Base-by-base conservation (phyloP, 331 rosid genomes). In the Malus hybrid region DNA sequence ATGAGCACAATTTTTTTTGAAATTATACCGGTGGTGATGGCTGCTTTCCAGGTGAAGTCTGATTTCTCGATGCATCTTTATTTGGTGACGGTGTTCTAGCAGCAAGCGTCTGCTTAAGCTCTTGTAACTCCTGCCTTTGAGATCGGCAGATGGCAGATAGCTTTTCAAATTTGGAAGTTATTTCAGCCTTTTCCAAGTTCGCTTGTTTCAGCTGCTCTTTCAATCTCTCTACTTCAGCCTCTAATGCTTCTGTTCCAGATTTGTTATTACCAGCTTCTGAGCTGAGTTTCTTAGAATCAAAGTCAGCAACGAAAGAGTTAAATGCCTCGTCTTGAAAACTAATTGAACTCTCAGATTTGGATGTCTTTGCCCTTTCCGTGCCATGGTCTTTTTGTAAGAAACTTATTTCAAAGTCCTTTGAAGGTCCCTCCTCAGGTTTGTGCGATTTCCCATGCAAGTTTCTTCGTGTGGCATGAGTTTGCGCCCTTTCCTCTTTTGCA, bases 61-160 rank as follows among this genome's bases (percentile, higher is more conserved):
- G 87, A 76, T 78, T 80, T 81, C 80, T 84, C 18, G 65, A 29
- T 70, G 83, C 85, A 69, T 87, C 89, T 86, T 73, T 86, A 68
- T 34, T 79, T 22, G 96, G 90, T 15, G 96, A 88, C 3, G 93
- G 90, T 78, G 83, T 85, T 80, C 78, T 86, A 50, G 90, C 88
- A 39, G 94, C 86, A 59, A 91, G 86, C 74, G 86, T 85, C 81
- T 86, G 97, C 89, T 89, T 94, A 73, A 94, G 97, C 44, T 94
- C 99, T 85, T 90, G 97, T 50, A 94, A 71, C 84, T 94, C 97
- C 81, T 87, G 99, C 87, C 99, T 86, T 44, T 92, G 99, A 7
- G 98, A 91, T 70, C 98, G 87, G 73, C 98, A 94, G 70, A 94
- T 94, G 48, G 95, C 89, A 71, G 96, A 86, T 31, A 94, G 87